phyloP scores from a whole-genome alignment of 805 yeast genomes.

The Yarrowia alimentaria region DNA sequence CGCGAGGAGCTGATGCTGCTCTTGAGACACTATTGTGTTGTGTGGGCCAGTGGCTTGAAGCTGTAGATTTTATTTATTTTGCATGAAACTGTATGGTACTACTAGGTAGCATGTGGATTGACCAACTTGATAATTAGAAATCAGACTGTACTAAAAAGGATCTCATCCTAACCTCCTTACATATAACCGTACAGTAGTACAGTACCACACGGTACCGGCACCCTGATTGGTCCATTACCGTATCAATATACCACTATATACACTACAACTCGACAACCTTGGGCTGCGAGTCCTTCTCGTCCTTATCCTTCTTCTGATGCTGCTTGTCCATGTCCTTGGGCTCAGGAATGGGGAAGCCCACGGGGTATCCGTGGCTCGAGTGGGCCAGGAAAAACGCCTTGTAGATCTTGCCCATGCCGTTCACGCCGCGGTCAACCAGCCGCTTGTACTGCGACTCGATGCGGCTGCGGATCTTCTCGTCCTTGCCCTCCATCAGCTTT shows the following conservation, averaged over 20 bases:
- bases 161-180: too few species aligned
- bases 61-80: too few species aligned
- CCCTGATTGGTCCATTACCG: too few species aligned
- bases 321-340: constrained; percentile 4
- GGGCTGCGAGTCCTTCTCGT: constrained; percentile 1
- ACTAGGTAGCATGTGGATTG: too few species aligned
- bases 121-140: too few species aligned
- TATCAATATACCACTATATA: neutral
- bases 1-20: constrained; percentile 66
- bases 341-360: constrained; percentile 14
- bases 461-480: constrained; percentile 50
- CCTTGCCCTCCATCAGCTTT: constrained; percentile 45
- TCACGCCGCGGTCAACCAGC: constrained; percentile 57
- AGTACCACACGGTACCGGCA: too few species aligned
- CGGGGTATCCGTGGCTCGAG: constrained; percentile 13
- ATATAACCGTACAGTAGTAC: too few species aligned
- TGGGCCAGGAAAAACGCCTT: constrained; percentile 46
- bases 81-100: too few species aligned
- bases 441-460: constrained; percentile 59
- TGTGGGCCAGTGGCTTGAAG: constrained; percentile 36
- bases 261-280: constrained; percentile 10
- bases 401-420: constrained; percentile 73
- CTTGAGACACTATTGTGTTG: constrained; percentile 59
- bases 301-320: constrained; percentile 15
- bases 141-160: too few species aligned